Evolutionary conservation across 148 eudicot genomes (phyloP), one percentile per base, ranked within the genome.

Genomic region (Spergularia marina): DNA sequence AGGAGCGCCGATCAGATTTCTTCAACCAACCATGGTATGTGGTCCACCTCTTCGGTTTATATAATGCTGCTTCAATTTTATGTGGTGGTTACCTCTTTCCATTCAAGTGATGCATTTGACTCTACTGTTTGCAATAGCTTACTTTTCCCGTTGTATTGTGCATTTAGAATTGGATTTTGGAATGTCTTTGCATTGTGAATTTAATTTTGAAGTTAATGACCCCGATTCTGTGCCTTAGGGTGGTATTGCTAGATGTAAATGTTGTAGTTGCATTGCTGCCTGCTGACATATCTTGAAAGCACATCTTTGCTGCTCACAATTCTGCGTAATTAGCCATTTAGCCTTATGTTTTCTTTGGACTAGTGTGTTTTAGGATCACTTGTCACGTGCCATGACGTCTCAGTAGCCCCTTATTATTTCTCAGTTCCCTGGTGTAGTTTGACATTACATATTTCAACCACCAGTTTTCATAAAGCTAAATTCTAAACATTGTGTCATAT

Each of bases 11-110:
- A 47, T 86, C 98, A 23, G 97, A 94, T 49, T 94, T 91, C 88
- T 94, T 80, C 89, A 90, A 84, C 82, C 98, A 94, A 77, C 91
- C 95, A 59, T 94, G 98, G 98, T 94, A 88, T 73, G 85, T 63
- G 62, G 56, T 54, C 79, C 54, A 0, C 41, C 72, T 18, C 15
- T 40, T 79, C 60, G 25, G 64, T 36, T 54, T 64, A 10, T 21
- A 4, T 49, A 49, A 53, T 62, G 6, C 54, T 1, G 11, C 10
- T 14, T 18, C 6, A 14, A 6, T 62, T 18, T 53, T 47, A 15
- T 7, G 44, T 52, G 30, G 10, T 77, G 9, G 44, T 16, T 58
- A 40, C 58, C 16, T 21, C 53, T 78, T 65, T 57, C 65, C 21
- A 20, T 53, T 52, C 14, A 21, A 10, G 51, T 64, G 36, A 17